Evolutionary conservation across 2,329 filamentous ascomycete genomes (phyloP), one percentile per base, ranked within the genome.

Genomic region (Aspergillus luchuensis): DNA sequence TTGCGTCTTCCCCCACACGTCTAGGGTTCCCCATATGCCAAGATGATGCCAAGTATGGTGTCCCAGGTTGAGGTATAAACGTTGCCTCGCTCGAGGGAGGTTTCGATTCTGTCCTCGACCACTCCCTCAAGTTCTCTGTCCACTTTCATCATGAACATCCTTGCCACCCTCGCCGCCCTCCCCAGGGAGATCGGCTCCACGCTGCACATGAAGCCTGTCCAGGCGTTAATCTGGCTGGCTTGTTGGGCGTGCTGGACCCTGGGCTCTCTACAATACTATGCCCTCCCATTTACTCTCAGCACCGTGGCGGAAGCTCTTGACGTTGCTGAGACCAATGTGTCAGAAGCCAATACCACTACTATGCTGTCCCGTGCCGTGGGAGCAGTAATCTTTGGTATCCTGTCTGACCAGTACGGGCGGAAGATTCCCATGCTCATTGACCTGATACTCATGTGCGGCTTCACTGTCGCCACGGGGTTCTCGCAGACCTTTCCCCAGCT

Each of bases 361-460:
- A 50, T 50, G 47, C 23, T 50, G 13, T 50, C 47, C 5, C 47
- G 47, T 7, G 47, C 47, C 2, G 47, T 50, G 3, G 47, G 47
- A 5, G 47, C 47, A 25, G n/a, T 50, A 15, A 33, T 50, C 47
- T 50, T 50, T 33, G 47, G 47, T 15, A 30, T 50, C 3, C 15
- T 50, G 47, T 50, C 47, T 15, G 47, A 50, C 7, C 47, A 50
- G n/a, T 50, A 50, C 47, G 47, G 47, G 23, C 47, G 47, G 47
- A 50, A 50, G 47, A 50, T 50, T 30, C 47, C 47, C n/a, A 33
- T 50, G 47, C 23, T 50, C 15, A 30, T 50, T 6, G 47, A 50
- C n/a, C 47, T 50, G 8, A 13, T 50, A 2, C 47, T 50, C 15
- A 50, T 50, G 47, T 30, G 47, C 47, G 47, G 47, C 6, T 50